Conservation (phyloP, 2,329 filamentous ascomycete species). For the Colletotrichum tabaci region DNA sequence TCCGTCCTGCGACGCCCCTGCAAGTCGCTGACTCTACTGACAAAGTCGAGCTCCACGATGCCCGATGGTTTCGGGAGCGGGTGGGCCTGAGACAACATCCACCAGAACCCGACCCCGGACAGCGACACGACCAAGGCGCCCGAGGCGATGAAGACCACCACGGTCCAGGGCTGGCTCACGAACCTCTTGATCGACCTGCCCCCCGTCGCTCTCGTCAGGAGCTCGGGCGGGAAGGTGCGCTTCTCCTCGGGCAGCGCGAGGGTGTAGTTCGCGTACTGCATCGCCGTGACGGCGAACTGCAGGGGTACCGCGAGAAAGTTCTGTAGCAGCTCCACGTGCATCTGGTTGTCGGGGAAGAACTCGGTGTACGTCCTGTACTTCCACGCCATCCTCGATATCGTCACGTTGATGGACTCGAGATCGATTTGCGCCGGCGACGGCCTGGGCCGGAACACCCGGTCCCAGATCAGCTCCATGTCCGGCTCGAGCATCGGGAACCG, state of each 20-base stretch:
- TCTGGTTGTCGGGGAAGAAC: constrained; percentile 44
- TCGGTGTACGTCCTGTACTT: constrained; percentile 44
- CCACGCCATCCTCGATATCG: constrained; percentile 43
- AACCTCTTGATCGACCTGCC: constrained; percentile 42
- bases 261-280: constrained; percentile 44
- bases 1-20: background rate
- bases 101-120: constrained; percentile 21
- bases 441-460: constrained; percentile 36
- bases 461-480: constrained; percentile 41
- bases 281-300: constrained; percentile 43
- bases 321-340: constrained; percentile 39
- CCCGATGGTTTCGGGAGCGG: constrained; percentile 30
- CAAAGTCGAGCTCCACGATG: constrained; percentile 29
- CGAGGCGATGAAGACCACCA: constrained; percentile 41
- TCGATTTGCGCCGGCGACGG: constrained; percentile 14
- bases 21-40: constrained; percentile 14
- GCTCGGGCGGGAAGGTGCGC: constrained; percentile 39
- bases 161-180: constrained; percentile 43
- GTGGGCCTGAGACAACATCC: constrained; percentile 14
- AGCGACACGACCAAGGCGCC: constrained; percentile 13
- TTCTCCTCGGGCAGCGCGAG: constrained; percentile 24
- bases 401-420: constrained; percentile 38
- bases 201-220: constrained; percentile 41
- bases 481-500: constrained; percentile 29
- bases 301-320: constrained; percentile 44